Base-by-base conservation (phyloP, 441 rosid species). In the Erysimum cheiri region DNA sequence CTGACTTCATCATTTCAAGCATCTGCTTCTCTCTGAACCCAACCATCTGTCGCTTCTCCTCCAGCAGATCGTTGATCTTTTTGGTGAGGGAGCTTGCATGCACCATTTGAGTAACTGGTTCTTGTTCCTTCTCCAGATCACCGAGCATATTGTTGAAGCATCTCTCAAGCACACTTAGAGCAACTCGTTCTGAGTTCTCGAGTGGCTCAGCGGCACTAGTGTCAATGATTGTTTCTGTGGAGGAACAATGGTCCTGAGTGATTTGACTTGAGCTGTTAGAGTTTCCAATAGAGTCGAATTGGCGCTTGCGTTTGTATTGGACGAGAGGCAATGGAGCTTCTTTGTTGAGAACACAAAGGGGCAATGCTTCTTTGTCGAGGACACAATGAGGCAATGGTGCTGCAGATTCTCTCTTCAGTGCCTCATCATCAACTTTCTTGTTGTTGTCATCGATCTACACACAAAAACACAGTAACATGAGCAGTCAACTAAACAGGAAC, bases 1-100 rank as follows among this genome's bases (percentile, higher is more conserved):
- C 81, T 49, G 85, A 87, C 50, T 82, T 78, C 83, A 82, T 77
- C 85, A 82, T 72, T 61, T 90, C 89, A 24, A 89, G 85, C 78
- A 77, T 79, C 73, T 83, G 31, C 1, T 84, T 78, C 82, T 82
- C 88, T 73, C 83, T 82, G 73, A 83, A 92, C 4, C 79, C 81
- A 1, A 87, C 80, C 33, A 83, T 80, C 82, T 79, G 77, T 62
- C 76, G 85, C 52, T 85, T 80, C 81, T 90, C 86, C 13, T 64
- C 82, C 76, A 84, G 83, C 80, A 88, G 56, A 68, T 85, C 85
- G 11, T 83, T 72, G 67, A 88, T 79, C 32, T 83, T 73, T 54
- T 85, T 41, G 67, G 87, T 60, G 60, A 43, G 24, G 3, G 68
- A 90, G 76, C 84, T 77, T 33, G 81, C 78, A 47, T 88, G 90